Conservation (phyloP, 768 basidiomycete species). For the Nidula microcarpa region DNA sequence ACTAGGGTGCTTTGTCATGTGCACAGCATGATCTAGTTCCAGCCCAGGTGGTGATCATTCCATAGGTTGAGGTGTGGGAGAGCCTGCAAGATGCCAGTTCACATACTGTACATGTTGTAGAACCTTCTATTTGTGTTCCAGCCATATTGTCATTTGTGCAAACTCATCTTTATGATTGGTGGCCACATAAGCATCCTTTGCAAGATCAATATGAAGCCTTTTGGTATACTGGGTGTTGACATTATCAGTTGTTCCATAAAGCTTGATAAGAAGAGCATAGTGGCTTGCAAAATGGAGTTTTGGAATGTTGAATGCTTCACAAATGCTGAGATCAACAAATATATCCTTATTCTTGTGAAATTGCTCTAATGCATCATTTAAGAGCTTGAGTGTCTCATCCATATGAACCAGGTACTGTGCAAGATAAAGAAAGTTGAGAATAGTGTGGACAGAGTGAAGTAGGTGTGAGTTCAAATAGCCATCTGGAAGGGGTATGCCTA, state of each 20-base stretch:
- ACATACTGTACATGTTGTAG: slow-evolving; percentile 16
- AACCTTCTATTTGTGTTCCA: slow-evolving; percentile 28
- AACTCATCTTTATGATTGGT: slow-evolving; percentile 33
- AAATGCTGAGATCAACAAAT: slow-evolving; percentile 28
- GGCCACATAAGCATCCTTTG: slow-evolving; percentile 30
- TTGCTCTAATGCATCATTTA: slow-evolving; percentile 17
- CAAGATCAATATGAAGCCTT: slow-evolving; percentile 35
- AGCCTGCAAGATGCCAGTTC: slow-evolving; percentile 11
- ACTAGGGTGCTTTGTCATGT: slow-evolving; percentile 19
- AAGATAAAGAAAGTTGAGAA: slow-evolving; percentile 36
- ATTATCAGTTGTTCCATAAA: slow-evolving; percentile 31
- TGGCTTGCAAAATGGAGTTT: slow-evolving; percentile 36
- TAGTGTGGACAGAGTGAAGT: slow-evolving; percentile 18
- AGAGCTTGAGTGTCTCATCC: slow-evolving; percentile 15
- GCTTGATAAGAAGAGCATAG: slow-evolving; percentile 23
- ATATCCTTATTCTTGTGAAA: slow-evolving; percentile 35
- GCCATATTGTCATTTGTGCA: slow-evolving; percentile 33
- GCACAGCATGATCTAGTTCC: slow-evolving; percentile 4
- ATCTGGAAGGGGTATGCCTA: slow-evolving; percentile 13
- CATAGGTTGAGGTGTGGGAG: neutral
- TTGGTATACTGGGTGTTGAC: slow-evolving; percentile 37
- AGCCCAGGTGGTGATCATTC: slow-evolving; percentile 5
- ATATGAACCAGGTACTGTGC: slow-evolving; percentile 30
- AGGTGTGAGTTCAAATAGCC: slow-evolving; percentile 8
- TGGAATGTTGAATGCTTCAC: slow-evolving; percentile 34